Conservation (phyloP, 2,329 filamentous ascomycete genomes). For the Xenosphaeropsis pyriputrescens region DNA sequence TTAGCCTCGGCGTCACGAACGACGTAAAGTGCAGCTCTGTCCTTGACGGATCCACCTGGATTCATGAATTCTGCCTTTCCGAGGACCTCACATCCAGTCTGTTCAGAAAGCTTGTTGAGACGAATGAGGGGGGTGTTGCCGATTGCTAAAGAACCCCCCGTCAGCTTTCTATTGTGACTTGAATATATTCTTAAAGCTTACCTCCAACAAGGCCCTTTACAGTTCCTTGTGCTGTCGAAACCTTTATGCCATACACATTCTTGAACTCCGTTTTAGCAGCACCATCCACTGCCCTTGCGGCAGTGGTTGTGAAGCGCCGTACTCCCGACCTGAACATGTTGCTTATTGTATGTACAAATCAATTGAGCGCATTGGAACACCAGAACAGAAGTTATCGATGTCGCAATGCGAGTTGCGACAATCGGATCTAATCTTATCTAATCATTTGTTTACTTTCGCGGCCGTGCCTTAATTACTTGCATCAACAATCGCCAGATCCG, state of each 20-base stretch:
- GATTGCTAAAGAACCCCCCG: slow-evolving; percentile 49
- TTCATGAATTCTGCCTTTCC: slow-evolving; percentile 99
- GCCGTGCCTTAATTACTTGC: background rate
- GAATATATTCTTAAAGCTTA: slow-evolving; percentile 19
- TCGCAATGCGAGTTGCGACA: background rate
- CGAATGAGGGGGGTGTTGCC: slow-evolving; percentile 93
- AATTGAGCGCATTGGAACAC: background rate
- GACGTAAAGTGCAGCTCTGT: slow-evolving; percentile 87
- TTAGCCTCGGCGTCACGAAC: slow-evolving; percentile 86
- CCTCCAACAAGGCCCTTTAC: slow-evolving; percentile 55
- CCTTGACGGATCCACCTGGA: slow-evolving; percentile 90
- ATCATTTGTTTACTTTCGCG: background rate
- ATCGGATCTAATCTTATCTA: background rate
- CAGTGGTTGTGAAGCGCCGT: slow-evolving; percentile 39
- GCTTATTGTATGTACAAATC: background rate
- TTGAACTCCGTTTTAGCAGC: slow-evolving; percentile 28
- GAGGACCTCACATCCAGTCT: slow-evolving; percentile 86
- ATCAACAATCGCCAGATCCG: background rate
- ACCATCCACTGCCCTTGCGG: slow-evolving; percentile 30
- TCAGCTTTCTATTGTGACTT: slow-evolving; percentile 1
- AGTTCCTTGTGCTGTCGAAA: slow-evolving; percentile 52
- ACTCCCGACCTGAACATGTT: slow-evolving; percentile 33
- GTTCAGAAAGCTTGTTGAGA: slow-evolving; percentile 71
- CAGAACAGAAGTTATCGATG: background rate
- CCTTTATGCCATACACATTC: slow-evolving; percentile 40